Evolutionary conservation across 352 stramenopile genomes (phyloP), one percentile per base, ranked within the genome.

Genomic region (Globisporangium cylindrosporum): DNA sequence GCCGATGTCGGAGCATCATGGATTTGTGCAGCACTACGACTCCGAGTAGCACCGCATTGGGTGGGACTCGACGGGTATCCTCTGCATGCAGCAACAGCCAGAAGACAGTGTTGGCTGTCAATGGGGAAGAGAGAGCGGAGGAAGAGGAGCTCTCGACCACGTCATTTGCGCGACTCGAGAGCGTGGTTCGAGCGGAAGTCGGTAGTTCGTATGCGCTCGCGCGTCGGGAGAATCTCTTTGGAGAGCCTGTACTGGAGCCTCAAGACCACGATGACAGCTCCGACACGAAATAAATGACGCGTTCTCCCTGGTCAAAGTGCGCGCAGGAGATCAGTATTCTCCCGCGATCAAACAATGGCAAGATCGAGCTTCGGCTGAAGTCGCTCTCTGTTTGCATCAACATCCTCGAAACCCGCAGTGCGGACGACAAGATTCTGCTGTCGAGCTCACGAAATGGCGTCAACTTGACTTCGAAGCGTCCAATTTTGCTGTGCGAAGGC

Each of bases 11-110:
- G 2, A 51, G 64, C 29, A 49, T 65, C 34, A 22, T 64, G 24
- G 64, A 55, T 2, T 70, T 51, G 43, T 60, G 0, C 56, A 29
- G 24, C 64, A 60, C 4, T 70, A 70, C 43, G 64, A 61, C 48
- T 24, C 57, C 15, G 8, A 43, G 22, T 32, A 65, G 46, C 64
- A 25, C 10, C 24, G 46, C 4, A 9, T 70, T 6, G 18, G 34
- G 9, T 58, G 34, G 29, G 32, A 70, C 46, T 55, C 54, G 43
- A 7, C 25, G 4, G 56, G 57, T 5, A 6, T 29, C 0, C 34
- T 70, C 22, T 43, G 20, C 14, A 29, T 53, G 32, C 56, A 32
- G 36, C 61, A 20, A 57, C 6, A 15, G 1, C 43, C 43, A 51
- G 43, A 51, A 22, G 43, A 49, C 2, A 20, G 43, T 18, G 2